Percentiles rank a stretch among this genome's conserved stretches.
Evolutionary conservation across 2,329 filamentous ascomycete species (phyloP).

Genomic region (Fusarium piperis): DNA sequence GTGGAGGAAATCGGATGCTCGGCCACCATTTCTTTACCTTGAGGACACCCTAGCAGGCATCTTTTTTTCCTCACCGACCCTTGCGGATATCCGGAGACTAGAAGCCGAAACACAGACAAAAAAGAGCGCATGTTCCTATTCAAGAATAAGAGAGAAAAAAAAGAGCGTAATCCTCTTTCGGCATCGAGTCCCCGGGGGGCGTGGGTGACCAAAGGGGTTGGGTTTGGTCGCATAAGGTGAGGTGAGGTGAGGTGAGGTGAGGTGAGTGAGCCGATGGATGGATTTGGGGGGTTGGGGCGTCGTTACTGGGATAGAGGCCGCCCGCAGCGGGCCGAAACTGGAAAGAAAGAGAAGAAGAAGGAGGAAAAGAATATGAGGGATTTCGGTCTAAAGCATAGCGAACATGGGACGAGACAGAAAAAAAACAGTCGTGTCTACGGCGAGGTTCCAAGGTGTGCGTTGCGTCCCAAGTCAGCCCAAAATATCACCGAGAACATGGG

Average conservation of each 20-base stretch:
- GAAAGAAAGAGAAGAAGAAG: neutral
- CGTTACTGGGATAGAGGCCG: constrained; percentile 17
- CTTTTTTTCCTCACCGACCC: neutral
- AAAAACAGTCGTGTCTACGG: neutral
- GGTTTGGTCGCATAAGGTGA: constrained; percentile 5
- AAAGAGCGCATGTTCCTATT: constrained; percentile 26
- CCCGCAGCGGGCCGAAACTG: neutral
- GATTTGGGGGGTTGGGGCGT: neutral
- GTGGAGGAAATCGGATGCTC: neutral
- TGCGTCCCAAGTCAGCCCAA: constrained; percentile 1
- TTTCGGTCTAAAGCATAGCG: constrained; percentile 24
- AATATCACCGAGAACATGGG: constrained; percentile 31
- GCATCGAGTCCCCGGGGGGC: constrained; percentile 13
- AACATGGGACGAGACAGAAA: neutral
- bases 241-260: constrained; percentile 23
- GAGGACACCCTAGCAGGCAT: neutral
- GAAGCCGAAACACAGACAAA: constrained; percentile 15
- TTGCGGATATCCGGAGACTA: constrained; percentile 18
- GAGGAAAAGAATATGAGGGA: constrained; percentile 20
- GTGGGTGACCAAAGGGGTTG: constrained; percentile 18
- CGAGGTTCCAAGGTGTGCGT: constrained; percentile 3
- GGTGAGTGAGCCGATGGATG: constrained; percentile 27
- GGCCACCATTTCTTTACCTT: neutral
- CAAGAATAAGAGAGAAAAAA: neutral
- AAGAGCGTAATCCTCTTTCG: neutral